Percentiles rank a stretch among this genome's conserved stretches.
These are phyloP conservation scores for Russula dissimulans DNA, from an alignment of 768 basidiomycete genomes.

Conservation along the genomic window DNA sequence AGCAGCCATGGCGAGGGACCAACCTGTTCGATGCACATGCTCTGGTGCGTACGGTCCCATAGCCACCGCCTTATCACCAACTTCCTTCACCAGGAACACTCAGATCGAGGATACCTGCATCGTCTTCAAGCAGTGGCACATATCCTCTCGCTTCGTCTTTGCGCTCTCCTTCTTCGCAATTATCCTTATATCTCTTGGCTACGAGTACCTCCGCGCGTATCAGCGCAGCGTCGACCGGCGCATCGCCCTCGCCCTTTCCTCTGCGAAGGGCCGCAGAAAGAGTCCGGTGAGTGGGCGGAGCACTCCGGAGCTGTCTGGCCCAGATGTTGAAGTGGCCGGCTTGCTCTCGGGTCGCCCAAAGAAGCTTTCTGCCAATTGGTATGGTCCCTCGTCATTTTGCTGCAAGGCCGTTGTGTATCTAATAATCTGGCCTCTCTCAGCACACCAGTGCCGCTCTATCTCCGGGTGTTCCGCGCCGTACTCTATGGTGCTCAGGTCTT, in stretches of 20 bases:
- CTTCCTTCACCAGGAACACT: conserved; percentile 46
- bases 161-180: conserved; percentile 57
- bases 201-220: conserved; percentile 68
- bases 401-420: not conserved
- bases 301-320: conserved; percentile 30
- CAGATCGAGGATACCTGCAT: conserved; percentile 73
- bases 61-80: too few species aligned
- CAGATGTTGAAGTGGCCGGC: conserved; percentile 43
- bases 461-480: conserved; percentile 49
- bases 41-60: conserved; percentile 41
- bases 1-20: conserved; percentile 34
- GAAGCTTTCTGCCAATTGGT: conserved; percentile 35
- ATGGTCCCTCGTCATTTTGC: conserved; percentile 19
- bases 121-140: conserved; percentile 74
- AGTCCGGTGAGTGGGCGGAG: conserved; percentile 32
- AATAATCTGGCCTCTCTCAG: conserved; percentile 25
- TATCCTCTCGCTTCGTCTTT: conserved; percentile 47
- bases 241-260: conserved; percentile 42
- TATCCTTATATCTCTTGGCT: conserved; percentile 59
- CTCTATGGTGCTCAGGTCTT: conserved; percentile 72
- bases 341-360: conserved; percentile 42
- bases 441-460: conserved; percentile 38
- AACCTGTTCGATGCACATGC: conserved; percentile 70
- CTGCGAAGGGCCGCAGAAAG: conserved; percentile 40
- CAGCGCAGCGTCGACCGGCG: conserved; percentile 49